Evolutionary conservation across 176 grass and related monocot genomes (phyloP).

Genomic region (Carex scoparia): DNA sequence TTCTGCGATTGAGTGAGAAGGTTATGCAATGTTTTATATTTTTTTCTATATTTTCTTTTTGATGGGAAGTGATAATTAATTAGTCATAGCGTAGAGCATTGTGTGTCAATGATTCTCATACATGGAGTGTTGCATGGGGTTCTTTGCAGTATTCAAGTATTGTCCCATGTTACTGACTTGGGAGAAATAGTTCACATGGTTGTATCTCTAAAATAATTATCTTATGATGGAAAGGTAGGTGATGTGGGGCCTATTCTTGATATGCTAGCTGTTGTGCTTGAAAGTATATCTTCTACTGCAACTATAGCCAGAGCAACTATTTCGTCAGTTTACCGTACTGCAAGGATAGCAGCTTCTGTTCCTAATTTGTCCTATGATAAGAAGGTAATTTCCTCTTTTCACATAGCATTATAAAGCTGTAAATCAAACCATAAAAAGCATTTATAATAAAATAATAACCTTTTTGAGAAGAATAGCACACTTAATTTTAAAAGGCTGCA

Average conservation of each 20-base stretch:
- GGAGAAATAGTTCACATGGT: background rate
- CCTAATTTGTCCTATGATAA: conserved; percentile 75
- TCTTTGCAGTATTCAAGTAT: conserved; percentile 10
- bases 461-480: background rate
- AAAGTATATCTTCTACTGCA: conserved; percentile 66
- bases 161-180: background rate
- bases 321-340: conserved; percentile 77
- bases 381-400: conserved; percentile 52
- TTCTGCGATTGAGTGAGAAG: conserved; percentile 74
- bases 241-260: conserved; percentile 92
- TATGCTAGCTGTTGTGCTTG: conserved; percentile 76
- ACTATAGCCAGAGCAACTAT: conserved; percentile 58
- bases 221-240: conserved; percentile 57
- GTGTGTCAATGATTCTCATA: background rate
- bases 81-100: background rate
- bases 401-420: background rate
- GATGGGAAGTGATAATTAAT: background rate
- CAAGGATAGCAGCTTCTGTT: conserved; percentile 63
- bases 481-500: background rate
- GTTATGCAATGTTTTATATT: conserved; percentile 26
- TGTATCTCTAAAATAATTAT: conserved; percentile 18
- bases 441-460: background rate
- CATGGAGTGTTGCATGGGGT: background rate
- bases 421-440: background rate
- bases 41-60: background rate